Evolutionary conservation across 257 asterid genomes (phyloP).

Genomic region (Gentiana straminea): DNA sequence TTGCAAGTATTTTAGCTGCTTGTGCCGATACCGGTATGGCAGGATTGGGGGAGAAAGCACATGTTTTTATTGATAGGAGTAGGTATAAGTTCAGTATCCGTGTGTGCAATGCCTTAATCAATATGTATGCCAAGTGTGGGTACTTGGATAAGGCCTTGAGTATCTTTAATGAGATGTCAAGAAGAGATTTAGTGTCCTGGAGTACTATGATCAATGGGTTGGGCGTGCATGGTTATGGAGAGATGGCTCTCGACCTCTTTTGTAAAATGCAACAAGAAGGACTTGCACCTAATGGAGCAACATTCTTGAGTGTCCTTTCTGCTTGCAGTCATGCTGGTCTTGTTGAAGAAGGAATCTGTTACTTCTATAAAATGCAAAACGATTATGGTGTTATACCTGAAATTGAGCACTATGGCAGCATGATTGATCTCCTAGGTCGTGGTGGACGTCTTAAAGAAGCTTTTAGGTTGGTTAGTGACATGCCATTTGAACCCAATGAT

Average conservation of each 20-base stretch:
- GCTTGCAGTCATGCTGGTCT: constrained; percentile 72
- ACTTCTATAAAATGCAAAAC: constrained; percentile 52
- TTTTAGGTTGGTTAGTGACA: constrained; percentile 36
- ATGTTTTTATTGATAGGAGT: constrained; percentile 24
- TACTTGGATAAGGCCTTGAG: constrained; percentile 42
- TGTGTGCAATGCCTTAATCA: constrained; percentile 58
- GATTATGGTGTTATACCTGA: constrained; percentile 42
- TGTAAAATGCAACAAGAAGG: constrained; percentile 47
- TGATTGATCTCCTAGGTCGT: constrained; percentile 76
- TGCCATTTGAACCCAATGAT: constrained; percentile 74
- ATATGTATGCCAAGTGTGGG: constrained; percentile 89
- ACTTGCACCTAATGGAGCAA: constrained; percentile 51
- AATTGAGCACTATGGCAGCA: constrained; percentile 74
- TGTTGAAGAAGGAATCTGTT: constrained; percentile 41
- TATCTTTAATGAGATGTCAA: constrained; percentile 31
- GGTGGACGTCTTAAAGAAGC: constrained; percentile 67
- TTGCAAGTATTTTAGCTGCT: constrained; percentile 54
- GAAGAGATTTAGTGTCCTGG: constrained; percentile 67
- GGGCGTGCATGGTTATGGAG: constrained; percentile 59
- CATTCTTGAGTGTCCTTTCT: constrained; percentile 50
- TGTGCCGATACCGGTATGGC: constrained; percentile 66
- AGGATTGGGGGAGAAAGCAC: constrained; percentile 63
- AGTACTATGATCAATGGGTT: constrained; percentile 73
- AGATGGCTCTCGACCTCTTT: constrained; percentile 51
- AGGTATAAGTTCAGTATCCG: constrained; percentile 21